These are phyloP conservation scores for Aspergillus udagawae DNA, from an alignment of 2,329 filamentous ascomycete genomes.

Conservation along the genomic window DNA sequence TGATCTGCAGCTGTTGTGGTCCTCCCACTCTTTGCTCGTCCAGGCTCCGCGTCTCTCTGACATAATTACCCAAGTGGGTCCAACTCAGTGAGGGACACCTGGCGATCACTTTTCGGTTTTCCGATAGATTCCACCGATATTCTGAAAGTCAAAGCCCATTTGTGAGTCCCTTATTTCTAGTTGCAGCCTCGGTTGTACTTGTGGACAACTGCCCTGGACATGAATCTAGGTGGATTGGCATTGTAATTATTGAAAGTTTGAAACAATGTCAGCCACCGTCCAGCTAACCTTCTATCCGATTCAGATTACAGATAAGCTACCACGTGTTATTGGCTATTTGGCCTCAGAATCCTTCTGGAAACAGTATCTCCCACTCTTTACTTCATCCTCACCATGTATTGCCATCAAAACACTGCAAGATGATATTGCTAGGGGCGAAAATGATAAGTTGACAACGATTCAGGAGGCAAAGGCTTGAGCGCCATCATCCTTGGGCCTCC, in stretches of 20 bases:
- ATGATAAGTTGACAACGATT: neutral
- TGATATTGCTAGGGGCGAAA: neutral
- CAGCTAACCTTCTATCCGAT: neutral
- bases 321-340: neutral
- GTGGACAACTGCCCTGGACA: neutral
- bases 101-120: constrained; percentile 14
- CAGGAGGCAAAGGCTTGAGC: neutral
- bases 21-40: constrained; percentile 8
- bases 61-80: constrained; percentile 22
- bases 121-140: neutral
- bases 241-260: neutral
- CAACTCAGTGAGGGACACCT: constrained; percentile 11
- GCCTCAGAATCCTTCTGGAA: neutral
- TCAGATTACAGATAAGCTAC: neutral
- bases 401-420: neutral
- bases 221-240: neutral
- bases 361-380: neutral
- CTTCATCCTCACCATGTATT: neutral
- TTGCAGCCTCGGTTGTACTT: neutral
- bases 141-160: neutral
- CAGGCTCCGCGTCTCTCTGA: constrained; percentile 16
- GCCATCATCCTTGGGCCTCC: neutral
- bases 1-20: too few relatives aligned
- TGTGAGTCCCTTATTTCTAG: neutral
- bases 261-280: neutral